Evolutionary conservation across 768 basidiomycete species (phyloP).

Genomic region (Saitozyma sp.): DNA sequence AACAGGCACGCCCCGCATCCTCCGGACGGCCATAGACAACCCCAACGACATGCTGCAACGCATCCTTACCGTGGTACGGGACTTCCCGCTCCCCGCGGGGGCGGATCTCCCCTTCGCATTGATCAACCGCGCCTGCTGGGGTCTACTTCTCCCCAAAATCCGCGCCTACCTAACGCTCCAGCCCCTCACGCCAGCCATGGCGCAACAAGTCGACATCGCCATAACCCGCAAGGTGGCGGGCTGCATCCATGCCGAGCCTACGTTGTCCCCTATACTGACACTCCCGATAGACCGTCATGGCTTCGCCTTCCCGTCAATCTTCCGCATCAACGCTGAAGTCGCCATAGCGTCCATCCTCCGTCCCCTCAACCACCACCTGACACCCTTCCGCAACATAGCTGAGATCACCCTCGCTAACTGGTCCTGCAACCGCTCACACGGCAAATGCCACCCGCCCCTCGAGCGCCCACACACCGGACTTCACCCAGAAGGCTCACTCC

Average conservation of each 20-base stretch:
- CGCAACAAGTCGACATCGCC: slow-evolving; percentile 6
- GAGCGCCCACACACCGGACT: not conserved
- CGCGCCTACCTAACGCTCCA: slow-evolving; percentile 7
- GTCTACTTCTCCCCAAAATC: slow-evolving; percentile 11
- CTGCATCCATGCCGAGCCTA: not conserved
- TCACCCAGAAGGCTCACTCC: not conserved
- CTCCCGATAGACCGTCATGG: slow-evolving; percentile 12
- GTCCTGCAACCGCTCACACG: slow-evolving; percentile 9
- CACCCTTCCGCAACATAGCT: slow-evolving; percentile 8
- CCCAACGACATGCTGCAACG: not conserved
- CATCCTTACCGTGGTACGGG: slow-evolving; percentile 8
- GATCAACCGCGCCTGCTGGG: slow-evolving; percentile 4
- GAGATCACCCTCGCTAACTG: slow-evolving; percentile 18
- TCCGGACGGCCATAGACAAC: not conserved
- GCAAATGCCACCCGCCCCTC: too few relatives aligned
- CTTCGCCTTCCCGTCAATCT: slow-evolving; percentile 18
- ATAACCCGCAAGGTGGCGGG: slow-evolving; percentile 17
- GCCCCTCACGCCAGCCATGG: slow-evolving; percentile 5
- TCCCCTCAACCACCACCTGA: slow-evolving; percentile 18
- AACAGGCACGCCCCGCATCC: slow-evolving; percentile 1
- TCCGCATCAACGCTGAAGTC: slow-evolving; percentile 18
- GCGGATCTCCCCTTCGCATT: slow-evolving; percentile 8
- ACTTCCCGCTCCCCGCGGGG: slow-evolving; percentile 5
- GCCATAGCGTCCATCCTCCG: slow-evolving; percentile 10
- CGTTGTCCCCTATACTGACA: not conserved